phyloP scores from a whole-genome alignment of 2,329 filamentous ascomycete species.

The Pseudopyrenochaeta lycopersici region DNA sequence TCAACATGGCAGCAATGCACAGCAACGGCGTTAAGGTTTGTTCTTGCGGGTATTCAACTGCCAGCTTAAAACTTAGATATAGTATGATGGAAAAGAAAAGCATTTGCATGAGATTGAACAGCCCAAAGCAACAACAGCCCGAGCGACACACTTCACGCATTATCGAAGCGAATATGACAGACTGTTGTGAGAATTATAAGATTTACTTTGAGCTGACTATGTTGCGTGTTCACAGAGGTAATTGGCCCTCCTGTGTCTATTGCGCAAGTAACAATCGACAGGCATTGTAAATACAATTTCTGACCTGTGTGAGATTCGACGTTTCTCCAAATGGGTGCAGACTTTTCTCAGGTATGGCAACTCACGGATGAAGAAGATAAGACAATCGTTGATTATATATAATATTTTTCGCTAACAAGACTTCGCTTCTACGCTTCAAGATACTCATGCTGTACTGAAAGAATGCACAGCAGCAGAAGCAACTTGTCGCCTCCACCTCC shows the following conservation, averaged over 20 bases:
- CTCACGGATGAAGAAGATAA: background rate
- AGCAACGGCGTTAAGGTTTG: slow-evolving; percentile 16
- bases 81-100: background rate
- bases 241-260: too few relatives aligned
- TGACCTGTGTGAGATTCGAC: too few relatives aligned
- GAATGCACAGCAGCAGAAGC: slow-evolving; percentile 21
- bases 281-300: too few relatives aligned
- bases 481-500: slow-evolving; percentile 19
- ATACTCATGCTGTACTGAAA: slow-evolving; percentile 29
- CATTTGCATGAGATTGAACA: slow-evolving; percentile 6
- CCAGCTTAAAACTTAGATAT: slow-evolving; percentile 2
- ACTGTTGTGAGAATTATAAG: too few relatives aligned
- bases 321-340: too few relatives aligned
- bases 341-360: too few relatives aligned
- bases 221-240: too few relatives aligned
- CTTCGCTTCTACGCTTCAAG: slow-evolving; percentile 37
- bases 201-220: too few relatives aligned
- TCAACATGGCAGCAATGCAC: slow-evolving; percentile 21
- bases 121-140: slow-evolving; percentile 28
- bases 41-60: slow-evolving; percentile 21
- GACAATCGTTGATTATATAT: slow-evolving; percentile 37
- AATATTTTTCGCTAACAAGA: slow-evolving; percentile 50
- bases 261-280: too few relatives aligned
- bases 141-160: slow-evolving; percentile 6
- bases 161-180: too few relatives aligned